These are phyloP conservation scores for Monoraphidium neglectum DNA, from an alignment of 139 green algal genomes.

Conservation along the genomic window DNA sequence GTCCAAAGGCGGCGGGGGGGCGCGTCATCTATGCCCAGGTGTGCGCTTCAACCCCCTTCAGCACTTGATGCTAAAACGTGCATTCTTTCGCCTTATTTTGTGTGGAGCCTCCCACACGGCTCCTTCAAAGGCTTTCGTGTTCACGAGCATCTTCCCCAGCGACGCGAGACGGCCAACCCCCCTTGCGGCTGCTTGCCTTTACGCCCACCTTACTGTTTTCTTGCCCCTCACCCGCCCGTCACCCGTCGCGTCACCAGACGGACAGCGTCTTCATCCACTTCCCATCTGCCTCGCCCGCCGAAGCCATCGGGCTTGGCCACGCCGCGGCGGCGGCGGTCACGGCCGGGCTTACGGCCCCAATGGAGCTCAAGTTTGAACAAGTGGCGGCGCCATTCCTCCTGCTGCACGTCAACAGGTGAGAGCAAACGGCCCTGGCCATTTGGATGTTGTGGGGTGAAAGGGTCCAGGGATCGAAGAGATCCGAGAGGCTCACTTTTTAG, in stretches of 20 bases:
- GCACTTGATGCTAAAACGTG: too few species aligned
- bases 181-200: too few species aligned
- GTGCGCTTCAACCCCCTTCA: too few species aligned
- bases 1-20: slow-evolving; percentile 1
- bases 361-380: slow-evolving; percentile 74
- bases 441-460: background rate
- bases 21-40: slow-evolving; percentile 65
- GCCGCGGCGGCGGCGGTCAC: slow-evolving; percentile 44
- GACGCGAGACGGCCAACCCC: too few species aligned
- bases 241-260: too few species aligned
- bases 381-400: slow-evolving; percentile 73
- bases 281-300: slow-evolving; percentile 31
- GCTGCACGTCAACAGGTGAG: slow-evolving; percentile 83
- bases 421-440: slow-evolving; percentile 2
- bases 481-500: background rate
- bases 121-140: too few species aligned
- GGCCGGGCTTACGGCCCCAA: slow-evolving; percentile 49
- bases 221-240: too few species aligned
- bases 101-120: too few species aligned
- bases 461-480: background rate
- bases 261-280: slow-evolving; percentile 73
- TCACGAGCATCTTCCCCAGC: too few species aligned
- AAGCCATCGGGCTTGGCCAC: slow-evolving; percentile 44
- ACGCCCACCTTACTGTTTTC: too few species aligned
- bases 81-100: too few species aligned